Percentiles rank a stretch among this genome's conserved stretches.
Conservation (phyloP, 306 rosid species). For the Boehmeria nivea region DNA sequence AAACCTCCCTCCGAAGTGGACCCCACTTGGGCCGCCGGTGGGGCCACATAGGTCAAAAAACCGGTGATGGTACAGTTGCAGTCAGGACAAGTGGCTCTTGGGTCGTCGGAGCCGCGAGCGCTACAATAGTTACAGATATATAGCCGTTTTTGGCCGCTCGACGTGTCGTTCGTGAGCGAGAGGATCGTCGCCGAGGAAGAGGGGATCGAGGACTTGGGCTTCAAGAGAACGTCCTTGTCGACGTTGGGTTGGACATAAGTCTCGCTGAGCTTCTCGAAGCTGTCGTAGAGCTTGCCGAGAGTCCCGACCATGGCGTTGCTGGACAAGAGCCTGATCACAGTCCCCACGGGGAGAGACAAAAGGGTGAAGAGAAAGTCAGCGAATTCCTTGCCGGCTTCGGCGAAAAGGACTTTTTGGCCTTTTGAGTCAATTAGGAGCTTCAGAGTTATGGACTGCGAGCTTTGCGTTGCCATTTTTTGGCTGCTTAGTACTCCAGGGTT, state of each 20-base stretch:
- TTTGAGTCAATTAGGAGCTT: slow-evolving; percentile 8
- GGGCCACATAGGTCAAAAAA: background rate
- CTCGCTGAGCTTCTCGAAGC: slow-evolving; percentile 30
- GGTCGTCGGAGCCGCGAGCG: slow-evolving; percentile 1
- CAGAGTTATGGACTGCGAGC: background rate
- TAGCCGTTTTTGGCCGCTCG: background rate
- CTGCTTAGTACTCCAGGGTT: background rate
- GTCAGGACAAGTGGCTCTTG: slow-evolving; percentile 6
- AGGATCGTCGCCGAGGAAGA: background rate
- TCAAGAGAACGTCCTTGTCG: slow-evolving; percentile 22
- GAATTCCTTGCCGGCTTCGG: slow-evolving; percentile 17
- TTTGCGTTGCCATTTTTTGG: background rate
- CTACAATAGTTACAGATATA: background rate
- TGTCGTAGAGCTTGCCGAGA: slow-evolving; percentile 35
- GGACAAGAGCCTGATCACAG: slow-evolving; percentile 20
- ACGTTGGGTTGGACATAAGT: slow-evolving; percentile 28
- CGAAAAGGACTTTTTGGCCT: slow-evolving; percentile 15
- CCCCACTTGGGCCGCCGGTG: background rate
- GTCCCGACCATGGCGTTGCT: slow-evolving; percentile 32
- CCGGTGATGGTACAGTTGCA: background rate
- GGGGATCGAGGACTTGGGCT: background rate
- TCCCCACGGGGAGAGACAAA: slow-evolving; percentile 26
- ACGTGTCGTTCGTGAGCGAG: background rate
- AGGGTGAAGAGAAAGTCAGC: slow-evolving; percentile 22
- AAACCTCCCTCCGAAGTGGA: slow-evolving; percentile 5